A percentile compares a stretch with the other conserved stretches of the same genome.
Conservation (phyloP, 2,329 filamentous ascomycete genomes). For the Escovopsis sp. region DNA sequence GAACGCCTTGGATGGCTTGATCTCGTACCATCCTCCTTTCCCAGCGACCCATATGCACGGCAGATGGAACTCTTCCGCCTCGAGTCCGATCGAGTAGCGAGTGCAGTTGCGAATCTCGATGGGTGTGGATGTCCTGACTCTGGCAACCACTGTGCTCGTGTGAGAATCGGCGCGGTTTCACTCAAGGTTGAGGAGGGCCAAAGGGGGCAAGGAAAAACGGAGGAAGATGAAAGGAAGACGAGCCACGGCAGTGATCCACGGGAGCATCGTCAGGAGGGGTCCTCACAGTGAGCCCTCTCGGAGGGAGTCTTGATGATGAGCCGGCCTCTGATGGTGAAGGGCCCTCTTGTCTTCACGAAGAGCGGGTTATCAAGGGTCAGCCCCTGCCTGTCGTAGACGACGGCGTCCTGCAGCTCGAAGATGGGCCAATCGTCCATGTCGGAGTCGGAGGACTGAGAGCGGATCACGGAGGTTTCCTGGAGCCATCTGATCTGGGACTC, state of each 20-base stretch:
- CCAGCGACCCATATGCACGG: slow-evolving; percentile 47
- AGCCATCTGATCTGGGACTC: slow-evolving; percentile 20
- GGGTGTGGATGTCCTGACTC: slow-evolving; percentile 15
- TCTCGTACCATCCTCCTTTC: slow-evolving; percentile 52
- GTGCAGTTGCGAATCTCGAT: slow-evolving; percentile 40
- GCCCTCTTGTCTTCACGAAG: slow-evolving; percentile 42
- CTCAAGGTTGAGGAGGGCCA: no score
- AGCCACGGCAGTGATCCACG: no score
- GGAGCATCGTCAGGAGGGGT: no score
- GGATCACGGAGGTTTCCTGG: slow-evolving; percentile 21
- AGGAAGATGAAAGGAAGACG: no score
- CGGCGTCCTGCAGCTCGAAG: slow-evolving; percentile 46
- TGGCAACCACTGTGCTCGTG: slow-evolving; percentile 18
- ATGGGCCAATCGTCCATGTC: slow-evolving; percentile 41
- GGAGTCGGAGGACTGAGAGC: slow-evolving; percentile 12
- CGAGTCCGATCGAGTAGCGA: slow-evolving; percentile 37
- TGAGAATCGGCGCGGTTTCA: slow-evolving; percentile 3
- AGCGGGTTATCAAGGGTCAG: slow-evolving; percentile 45
- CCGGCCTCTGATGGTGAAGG: slow-evolving; percentile 45
- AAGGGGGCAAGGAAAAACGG: no score
- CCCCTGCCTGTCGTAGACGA: slow-evolving; percentile 41
- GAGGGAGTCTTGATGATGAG: slow-evolving; percentile 36
- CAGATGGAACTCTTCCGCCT: slow-evolving; percentile 32
- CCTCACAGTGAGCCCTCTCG: slow-evolving; percentile 22
- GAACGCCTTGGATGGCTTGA: slow-evolving; percentile 46